Evolutionary conservation across 139 green algal species (phyloP).

Genomic region (Zygnema circumcarinatum): DNA sequence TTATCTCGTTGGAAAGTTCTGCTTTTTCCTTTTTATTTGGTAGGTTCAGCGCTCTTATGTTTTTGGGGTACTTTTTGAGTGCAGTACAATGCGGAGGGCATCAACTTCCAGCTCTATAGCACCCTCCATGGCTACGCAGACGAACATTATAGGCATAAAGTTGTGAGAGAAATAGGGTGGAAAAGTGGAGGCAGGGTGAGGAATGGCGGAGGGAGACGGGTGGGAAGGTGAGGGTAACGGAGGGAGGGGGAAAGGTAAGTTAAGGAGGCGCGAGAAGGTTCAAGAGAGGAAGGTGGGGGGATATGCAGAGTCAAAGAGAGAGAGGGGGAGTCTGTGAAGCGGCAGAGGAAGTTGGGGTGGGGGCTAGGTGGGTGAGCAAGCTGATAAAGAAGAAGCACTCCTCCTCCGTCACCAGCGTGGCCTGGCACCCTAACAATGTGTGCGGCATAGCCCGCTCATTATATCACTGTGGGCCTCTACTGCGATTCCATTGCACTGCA

Average conservation of each 20-base stretch:
- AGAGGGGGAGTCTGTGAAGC: too few species aligned
- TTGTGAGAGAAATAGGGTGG: neutral
- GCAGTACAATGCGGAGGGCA: constrained; percentile 23
- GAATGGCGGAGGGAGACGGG: too few species aligned
- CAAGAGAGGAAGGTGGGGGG: too few species aligned
- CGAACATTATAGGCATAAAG: neutral
- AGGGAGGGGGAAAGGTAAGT: too few species aligned
- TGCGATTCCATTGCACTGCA: neutral
- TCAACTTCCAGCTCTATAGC: constrained; percentile 44
- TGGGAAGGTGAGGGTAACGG: too few species aligned
- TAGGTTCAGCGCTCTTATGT: neutral
- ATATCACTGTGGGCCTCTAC: neutral
- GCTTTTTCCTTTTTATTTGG: neutral
- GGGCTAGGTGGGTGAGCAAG: constrained; percentile 65
- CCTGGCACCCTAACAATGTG: constrained; percentile 67
- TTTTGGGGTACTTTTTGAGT: neutral
- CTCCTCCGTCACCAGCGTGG: constrained; percentile 57
- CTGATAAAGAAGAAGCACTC: constrained; percentile 65
- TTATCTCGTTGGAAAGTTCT: neutral
- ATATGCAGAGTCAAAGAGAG: too few species aligned
- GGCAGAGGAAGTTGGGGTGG: too few species aligned
- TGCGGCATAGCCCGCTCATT: neutral
- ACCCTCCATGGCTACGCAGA: constrained; percentile 35
- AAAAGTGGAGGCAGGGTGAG: too few species aligned
- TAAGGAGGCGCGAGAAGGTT: too few species aligned